Conservation (phyloP, 352 stramenopile genomes). For the Achlya hypogyna region DNA sequence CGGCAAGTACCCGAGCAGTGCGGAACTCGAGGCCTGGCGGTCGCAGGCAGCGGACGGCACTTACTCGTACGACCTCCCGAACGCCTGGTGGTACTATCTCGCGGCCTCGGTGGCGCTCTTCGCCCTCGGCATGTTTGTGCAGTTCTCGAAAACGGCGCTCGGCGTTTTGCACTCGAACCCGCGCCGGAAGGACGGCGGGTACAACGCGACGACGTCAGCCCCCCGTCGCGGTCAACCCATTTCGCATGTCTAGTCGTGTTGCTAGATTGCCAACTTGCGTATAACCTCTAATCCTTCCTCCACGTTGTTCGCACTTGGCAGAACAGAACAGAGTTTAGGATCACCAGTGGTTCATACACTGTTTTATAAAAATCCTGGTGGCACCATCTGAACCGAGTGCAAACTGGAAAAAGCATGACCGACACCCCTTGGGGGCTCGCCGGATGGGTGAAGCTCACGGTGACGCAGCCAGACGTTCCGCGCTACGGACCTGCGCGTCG, state of each 20-base stretch:
- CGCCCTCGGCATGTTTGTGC: constrained; percentile 24
- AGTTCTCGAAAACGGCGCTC: constrained; percentile 8
- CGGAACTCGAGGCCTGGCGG: constrained; percentile 28
- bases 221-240: neutral
- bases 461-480: too few species aligned
- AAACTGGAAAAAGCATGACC: too few species aligned
- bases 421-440: too few species aligned
- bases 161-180: constrained; percentile 14
- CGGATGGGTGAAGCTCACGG: too few species aligned
- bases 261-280: too few species aligned
- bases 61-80: constrained; percentile 20
- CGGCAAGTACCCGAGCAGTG: constrained; percentile 30
- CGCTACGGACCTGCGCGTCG: too few species aligned
- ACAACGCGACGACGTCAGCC: neutral
- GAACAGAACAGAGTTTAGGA: too few species aligned
- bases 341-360: too few species aligned
- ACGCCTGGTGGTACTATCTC: constrained; percentile 24
- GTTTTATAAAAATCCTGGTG: too few species aligned
- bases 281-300: too few species aligned
- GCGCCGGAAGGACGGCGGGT: neutral
- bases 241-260: constrained; percentile 15
- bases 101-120: constrained; percentile 35
- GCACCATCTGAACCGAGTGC: too few species aligned
- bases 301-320: too few species aligned
- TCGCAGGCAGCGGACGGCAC: constrained; percentile 22